Percentiles rank a stretch among this genome's conserved stretches.
These are phyloP conservation scores for Hypoxylon sp. DNA, from an alignment of 2,329 filamentous ascomycete species.

Conservation along the genomic window DNA sequence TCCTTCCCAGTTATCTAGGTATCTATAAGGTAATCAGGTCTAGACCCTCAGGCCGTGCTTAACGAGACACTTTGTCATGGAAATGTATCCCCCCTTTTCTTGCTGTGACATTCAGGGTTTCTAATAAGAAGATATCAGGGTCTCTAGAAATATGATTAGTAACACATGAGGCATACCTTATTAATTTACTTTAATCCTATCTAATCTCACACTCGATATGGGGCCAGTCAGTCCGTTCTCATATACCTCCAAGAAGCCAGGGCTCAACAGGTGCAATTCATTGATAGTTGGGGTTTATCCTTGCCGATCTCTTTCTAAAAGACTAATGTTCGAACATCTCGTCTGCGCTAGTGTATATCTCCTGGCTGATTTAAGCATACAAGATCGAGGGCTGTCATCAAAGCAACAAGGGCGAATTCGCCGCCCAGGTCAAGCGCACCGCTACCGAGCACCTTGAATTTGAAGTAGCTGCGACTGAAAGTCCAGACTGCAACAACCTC, in stretches of 20 bases:
- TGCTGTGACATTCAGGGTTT: neutral
- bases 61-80: neutral
- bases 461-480: constrained; percentile 27
- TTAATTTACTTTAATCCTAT: neutral
- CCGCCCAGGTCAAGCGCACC: constrained; percentile 35
- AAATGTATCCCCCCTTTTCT: neutral
- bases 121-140: neutral
- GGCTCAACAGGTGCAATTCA: neutral
- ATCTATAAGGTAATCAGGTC: neutral
- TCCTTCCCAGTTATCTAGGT: too few relatives aligned
- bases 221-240: too few relatives aligned
- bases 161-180: neutral
- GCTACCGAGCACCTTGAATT: constrained; percentile 37
- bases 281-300: neutral
- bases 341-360: neutral
- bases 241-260: neutral
- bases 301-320: neutral
- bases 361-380: neutral
- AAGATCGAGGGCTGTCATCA: constrained; percentile 12
- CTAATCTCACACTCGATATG: too few relatives aligned
- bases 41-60: neutral
- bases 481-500: constrained; percentile 45
- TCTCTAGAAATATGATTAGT: neutral
- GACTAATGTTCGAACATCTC: neutral
- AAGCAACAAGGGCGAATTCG: constrained; percentile 37